Base-by-base conservation (phyloP, 2,329 filamentous ascomycete species). In the Alternaria alternata region DNA sequence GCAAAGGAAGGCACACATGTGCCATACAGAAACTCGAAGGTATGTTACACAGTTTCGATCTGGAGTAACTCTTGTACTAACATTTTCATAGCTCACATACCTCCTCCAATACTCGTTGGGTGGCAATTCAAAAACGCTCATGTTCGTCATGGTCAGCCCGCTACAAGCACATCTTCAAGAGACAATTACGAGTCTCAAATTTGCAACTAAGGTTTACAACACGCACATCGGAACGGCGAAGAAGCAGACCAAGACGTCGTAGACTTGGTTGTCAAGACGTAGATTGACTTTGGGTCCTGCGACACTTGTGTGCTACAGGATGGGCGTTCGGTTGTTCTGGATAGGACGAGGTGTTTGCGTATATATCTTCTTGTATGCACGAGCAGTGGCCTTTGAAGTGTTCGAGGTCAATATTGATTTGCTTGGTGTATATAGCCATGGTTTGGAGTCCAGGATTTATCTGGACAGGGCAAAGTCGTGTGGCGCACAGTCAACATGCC, bases 111-210 rank as follows among this genome's bases (percentile, higher is more conserved):
- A 95, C 75, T 97, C 93, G 3, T 84, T 99, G 7, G 94, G 95
- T 4, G 95, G 95, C 16, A 97, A 97, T 78, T 95, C 91, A 69
- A 96, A 97, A 81, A 99, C 95, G 0, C 89, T 99, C 71, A 99
- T 99, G 95, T 97, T 99, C 78, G 93, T 98, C 77, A 98, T 98
- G 94, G 91, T 97, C 57, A 95, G 91, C 69, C 95, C 95, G 34
- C 83, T 98, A 60, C 92, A 96, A 81, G 91, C 89, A 6, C 95
- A 98, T 81, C 83, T 97, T 66, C 91, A 90, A 73, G 95, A 99
- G 84, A 97, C 94, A 3, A 83, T 97, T 76, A 97, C 94, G 44
- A 97, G 93, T 84, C 84, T 99, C 79, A 91, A 95, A 73, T 99
- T 99, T 79, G 95, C 95, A 16, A 96, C 92, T 34, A 98, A 97